These are phyloP conservation scores for Neurospora hispaniola DNA, from an alignment of 495 filamentous ascomycete species.

Conservation along the genomic window DNA sequence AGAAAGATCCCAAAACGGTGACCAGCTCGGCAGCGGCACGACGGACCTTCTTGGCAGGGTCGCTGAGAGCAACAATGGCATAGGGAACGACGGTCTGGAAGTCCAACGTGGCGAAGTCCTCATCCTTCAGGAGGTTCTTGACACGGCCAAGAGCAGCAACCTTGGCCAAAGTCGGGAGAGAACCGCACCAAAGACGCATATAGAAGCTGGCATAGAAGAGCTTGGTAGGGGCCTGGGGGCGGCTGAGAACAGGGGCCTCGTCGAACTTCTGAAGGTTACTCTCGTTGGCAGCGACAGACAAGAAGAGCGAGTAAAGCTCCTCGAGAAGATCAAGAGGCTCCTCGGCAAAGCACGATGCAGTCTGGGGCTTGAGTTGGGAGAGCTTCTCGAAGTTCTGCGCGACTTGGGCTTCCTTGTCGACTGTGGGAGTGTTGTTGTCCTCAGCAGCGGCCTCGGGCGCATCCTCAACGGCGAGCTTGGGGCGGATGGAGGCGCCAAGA, in stretches of 20 bases:
- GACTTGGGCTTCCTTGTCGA: slow-evolving; percentile 8
- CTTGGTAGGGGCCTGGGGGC: slow-evolving; percentile 41
- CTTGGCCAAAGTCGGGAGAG: slow-evolving; percentile 55
- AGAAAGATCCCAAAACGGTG: slow-evolving; percentile 27
- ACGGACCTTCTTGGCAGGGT: slow-evolving; percentile 62
- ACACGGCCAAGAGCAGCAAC: slow-evolving; percentile 54
- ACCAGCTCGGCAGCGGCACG: slow-evolving; percentile 60
- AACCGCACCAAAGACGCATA: slow-evolving; percentile 59
- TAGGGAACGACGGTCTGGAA: slow-evolving; percentile 73
- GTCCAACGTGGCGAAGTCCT: slow-evolving; percentile 44
- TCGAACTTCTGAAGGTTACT: slow-evolving; percentile 46
- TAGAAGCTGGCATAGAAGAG: slow-evolving; percentile 70
- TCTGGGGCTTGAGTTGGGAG: slow-evolving; percentile 29
- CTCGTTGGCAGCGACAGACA: slow-evolving; percentile 42
- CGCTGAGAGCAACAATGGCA: slow-evolving; percentile 57
- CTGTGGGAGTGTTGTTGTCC: slow-evolving; percentile 31
- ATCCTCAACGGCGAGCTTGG: slow-evolving; percentile 20
- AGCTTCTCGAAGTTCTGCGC: slow-evolving; percentile 15
- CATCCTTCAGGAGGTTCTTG: slow-evolving; percentile 40
- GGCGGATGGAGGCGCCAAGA: slow-evolving; percentile 54
- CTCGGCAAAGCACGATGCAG: slow-evolving; percentile 37
- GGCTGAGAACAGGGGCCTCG: slow-evolving; percentile 46
- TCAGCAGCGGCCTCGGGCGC: slow-evolving; percentile 43
- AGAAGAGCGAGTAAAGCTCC: slow-evolving; percentile 53
- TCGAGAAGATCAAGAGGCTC: slow-evolving; percentile 34